phyloP scores from a whole-genome alignment of 192 early-diverging fungal species.

The Kickxella alabastrina region DNA sequence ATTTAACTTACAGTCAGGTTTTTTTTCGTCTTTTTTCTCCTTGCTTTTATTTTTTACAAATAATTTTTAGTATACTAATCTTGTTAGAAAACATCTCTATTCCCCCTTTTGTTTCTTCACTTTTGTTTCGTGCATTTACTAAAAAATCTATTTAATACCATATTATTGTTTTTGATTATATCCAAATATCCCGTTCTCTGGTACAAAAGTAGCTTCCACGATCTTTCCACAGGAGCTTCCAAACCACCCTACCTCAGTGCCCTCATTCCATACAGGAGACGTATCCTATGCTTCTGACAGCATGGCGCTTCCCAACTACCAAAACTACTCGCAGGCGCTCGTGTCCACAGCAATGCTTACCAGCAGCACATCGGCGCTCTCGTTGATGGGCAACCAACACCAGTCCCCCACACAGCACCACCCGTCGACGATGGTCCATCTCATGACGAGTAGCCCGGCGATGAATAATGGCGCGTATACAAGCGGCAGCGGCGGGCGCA shows the following conservation, averaged over 20 bases:
- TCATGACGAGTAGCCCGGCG: too few relatives aligned
- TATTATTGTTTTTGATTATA: too few relatives aligned
- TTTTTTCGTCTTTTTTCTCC: background rate
- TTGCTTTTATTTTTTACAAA: background rate
- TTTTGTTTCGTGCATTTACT: slow-evolving; percentile 1
- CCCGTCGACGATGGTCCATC: too few relatives aligned
- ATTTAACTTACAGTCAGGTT: background rate
- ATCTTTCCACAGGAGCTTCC: too few relatives aligned
- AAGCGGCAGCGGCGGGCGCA: too few relatives aligned
- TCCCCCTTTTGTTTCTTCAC: background rate
- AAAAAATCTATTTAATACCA: too few relatives aligned
- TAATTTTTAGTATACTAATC: background rate
- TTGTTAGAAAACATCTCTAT: background rate
- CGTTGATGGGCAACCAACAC: slow-evolving; percentile 6
- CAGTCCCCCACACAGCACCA: background rate
- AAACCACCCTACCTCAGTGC: too few relatives aligned
- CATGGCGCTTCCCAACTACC: slow-evolving; percentile 7
- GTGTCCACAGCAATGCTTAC: slow-evolving; percentile 6
- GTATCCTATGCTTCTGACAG: slow-evolving; percentile 5
- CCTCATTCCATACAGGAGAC: background rate
- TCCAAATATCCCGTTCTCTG: too few relatives aligned
- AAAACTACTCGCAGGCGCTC: slow-evolving; percentile 6
- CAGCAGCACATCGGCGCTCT: slow-evolving; percentile 8
- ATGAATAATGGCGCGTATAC: too few relatives aligned
- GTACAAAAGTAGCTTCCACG: too few relatives aligned